Percentiles rank a stretch among this genome's conserved stretches.
phyloP scores from a whole-genome alignment of 2,329 filamentous ascomycete species.

The Albifimbria verrucaria region DNA sequence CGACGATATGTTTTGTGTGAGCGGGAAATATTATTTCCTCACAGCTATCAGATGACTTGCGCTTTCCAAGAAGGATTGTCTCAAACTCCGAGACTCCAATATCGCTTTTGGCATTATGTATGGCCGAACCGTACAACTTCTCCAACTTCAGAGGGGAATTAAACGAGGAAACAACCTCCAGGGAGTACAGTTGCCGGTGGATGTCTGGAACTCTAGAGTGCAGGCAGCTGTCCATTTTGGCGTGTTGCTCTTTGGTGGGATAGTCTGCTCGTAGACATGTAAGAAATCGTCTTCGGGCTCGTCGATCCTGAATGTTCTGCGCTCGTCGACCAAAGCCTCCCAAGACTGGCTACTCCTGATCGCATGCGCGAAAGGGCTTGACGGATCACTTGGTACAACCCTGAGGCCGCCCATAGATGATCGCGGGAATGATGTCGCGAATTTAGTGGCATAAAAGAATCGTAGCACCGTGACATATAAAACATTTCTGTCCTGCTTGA shows the following conservation, averaged over 20 bases:
- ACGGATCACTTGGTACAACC: not conserved
- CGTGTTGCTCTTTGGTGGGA: not conserved
- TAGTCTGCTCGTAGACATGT: slow-evolving; percentile 10
- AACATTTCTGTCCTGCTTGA: slow-evolving; percentile 11
- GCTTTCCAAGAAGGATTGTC: not conserved
- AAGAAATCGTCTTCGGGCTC: slow-evolving; percentile 13
- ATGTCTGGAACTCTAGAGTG: not conserved
- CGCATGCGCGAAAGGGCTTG: not conserved
- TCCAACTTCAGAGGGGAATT: not conserved
- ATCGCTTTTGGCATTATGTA: not conserved
- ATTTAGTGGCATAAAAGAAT: slow-evolving; percentile 11
- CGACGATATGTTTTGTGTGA: not conserved
- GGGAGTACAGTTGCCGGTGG: not conserved
- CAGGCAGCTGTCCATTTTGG: slow-evolving; percentile 4
- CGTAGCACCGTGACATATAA: slow-evolving; percentile 14
- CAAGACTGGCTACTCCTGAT: slow-evolving; percentile 6
- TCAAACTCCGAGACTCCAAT: not conserved
- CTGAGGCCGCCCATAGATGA: slow-evolving; percentile 10
- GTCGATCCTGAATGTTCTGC: slow-evolving; percentile 6
- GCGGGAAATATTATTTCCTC: not conserved
- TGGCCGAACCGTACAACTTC: not conserved
- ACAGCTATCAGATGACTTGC: not conserved
- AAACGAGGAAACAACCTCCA: slow-evolving; percentile 3
- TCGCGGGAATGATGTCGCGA: slow-evolving; percentile 12
- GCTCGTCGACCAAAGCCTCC: slow-evolving; percentile 7